Evolutionary conservation across 2,329 filamentous ascomycete genomes (phyloP).

Genomic region (Arthrobotrys pseudoclavata): DNA sequence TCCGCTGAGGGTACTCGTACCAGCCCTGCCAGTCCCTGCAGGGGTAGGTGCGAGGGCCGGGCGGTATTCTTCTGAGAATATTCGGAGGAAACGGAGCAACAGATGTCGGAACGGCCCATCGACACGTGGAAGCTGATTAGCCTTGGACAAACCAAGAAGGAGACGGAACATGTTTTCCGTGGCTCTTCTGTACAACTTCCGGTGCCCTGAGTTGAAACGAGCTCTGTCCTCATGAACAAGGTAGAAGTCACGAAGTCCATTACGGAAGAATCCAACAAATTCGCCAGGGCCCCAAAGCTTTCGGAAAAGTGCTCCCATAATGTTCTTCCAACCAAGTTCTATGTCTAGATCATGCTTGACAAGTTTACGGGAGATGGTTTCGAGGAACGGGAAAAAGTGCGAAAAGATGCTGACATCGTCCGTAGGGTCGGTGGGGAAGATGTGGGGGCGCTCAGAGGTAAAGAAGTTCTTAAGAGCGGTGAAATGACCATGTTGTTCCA

Average conservation of each 20-base stretch:
- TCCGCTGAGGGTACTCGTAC: background rate
- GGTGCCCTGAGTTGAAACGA: background rate
- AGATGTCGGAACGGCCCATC: constrained; percentile 6
- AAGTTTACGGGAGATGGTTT: background rate
- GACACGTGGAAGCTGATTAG: background rate
- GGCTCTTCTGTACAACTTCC: constrained; percentile 15
- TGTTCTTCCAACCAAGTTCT: background rate
- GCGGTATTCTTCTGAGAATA: constrained; percentile 31
- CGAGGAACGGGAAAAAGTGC: constrained; percentile 26
- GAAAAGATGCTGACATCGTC: constrained; percentile 11
- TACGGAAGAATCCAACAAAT: constrained; percentile 28
- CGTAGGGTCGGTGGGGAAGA: background rate
- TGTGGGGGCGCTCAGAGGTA: constrained; percentile 5
- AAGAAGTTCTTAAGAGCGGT: constrained; percentile 33
- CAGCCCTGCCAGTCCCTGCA: background rate
- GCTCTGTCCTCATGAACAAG: constrained; percentile 21
- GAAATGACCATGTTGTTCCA: constrained; percentile 20
- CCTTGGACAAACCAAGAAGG: background rate
- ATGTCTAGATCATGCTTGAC: background rate
- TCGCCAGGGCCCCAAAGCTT: constrained; percentile 28
- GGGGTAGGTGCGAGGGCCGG: background rate
- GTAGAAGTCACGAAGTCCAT: constrained; percentile 14
- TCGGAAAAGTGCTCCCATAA: constrained; percentile 13
- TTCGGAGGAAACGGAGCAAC: constrained; percentile 26
- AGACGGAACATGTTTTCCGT: constrained; percentile 20